Evolutionary conservation across 768 basidiomycete genomes (phyloP).

Genomic region (Lactarius trivialis): DNA sequence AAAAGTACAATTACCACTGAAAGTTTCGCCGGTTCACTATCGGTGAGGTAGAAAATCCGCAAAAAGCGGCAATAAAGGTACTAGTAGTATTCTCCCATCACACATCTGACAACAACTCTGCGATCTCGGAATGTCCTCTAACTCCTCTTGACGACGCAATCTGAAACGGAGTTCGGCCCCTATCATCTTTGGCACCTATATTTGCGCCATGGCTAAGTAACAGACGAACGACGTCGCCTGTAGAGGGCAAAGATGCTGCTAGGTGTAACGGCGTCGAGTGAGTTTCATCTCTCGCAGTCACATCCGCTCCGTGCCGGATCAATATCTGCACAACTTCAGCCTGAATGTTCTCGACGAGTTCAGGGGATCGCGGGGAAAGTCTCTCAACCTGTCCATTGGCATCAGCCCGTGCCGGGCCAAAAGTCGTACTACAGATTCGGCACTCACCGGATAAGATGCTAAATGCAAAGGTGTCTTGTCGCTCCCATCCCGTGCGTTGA

Average conservation of each 20-base stretch:
- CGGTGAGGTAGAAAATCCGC: background rate
- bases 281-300: background rate
- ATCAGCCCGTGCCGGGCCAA: background rate
- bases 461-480: background rate
- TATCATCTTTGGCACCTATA: background rate
- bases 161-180: background rate
- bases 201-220: background rate
- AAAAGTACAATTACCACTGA: background rate
- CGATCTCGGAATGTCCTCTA: background rate
- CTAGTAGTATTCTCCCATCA: background rate
- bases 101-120: too few relatives aligned
- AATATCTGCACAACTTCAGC: background rate
- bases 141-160: background rate
- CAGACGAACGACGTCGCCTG: background rate
- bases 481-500: background rate
- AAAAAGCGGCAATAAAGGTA: too few relatives aligned
- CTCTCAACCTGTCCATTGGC: background rate
- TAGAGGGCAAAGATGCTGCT: background rate
- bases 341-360: rapidly evolving
- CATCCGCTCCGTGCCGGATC: background rate
- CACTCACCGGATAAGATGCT: background rate
- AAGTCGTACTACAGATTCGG: background rate
- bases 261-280: background rate
- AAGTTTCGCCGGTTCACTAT: background rate
- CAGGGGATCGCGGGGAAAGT: background rate